Conservation (phyloP, 2,329 filamentous ascomycete species). For the Phoma sp. region DNA sequence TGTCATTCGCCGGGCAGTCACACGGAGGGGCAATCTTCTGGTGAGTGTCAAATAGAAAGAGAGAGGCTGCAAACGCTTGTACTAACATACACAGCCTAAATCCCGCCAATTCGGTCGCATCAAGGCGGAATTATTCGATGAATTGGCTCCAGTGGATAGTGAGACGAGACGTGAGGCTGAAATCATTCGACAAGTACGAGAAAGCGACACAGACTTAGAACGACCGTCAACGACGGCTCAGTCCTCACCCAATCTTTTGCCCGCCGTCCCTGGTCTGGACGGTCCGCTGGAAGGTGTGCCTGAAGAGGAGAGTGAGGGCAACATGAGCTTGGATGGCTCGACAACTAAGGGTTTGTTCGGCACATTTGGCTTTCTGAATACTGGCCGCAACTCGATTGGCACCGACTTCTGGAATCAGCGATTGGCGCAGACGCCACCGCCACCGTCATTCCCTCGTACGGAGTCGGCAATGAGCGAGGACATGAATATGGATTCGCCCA, state of each 20-base stretch:
- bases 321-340: conserved; percentile 59
- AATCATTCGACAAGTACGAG: conserved; percentile 92
- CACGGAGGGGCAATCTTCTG: conserved; percentile 84
- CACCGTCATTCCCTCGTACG: conserved; percentile 63
- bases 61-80: background rate
- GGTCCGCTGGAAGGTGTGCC: conserved; percentile 72
- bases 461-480: conserved; percentile 67
- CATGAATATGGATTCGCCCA: conserved; percentile 73
- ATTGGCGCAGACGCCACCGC: conserved; percentile 58
- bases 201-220: conserved; percentile 74
- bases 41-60: conserved; percentile 57
- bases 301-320: conserved; percentile 64
- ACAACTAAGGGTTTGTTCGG: conserved; percentile 59
- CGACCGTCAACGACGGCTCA: conserved; percentile 63
- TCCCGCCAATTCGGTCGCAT: conserved; percentile 95
- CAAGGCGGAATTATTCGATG: conserved; percentile 85
- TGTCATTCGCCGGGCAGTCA: conserved; percentile 83
- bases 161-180: conserved; percentile 92
- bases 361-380: conserved; percentile 78
- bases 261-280: conserved; percentile 59
- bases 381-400: conserved; percentile 75
- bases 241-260: conserved; percentile 70
- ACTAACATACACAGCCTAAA: conserved; percentile 71
- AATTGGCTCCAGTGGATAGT: conserved; percentile 83
- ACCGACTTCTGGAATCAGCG: conserved; percentile 81